Evolutionary conservation across 2,329 filamentous ascomycete species (phyloP).

Genomic region (Penicillium decumbens): DNA sequence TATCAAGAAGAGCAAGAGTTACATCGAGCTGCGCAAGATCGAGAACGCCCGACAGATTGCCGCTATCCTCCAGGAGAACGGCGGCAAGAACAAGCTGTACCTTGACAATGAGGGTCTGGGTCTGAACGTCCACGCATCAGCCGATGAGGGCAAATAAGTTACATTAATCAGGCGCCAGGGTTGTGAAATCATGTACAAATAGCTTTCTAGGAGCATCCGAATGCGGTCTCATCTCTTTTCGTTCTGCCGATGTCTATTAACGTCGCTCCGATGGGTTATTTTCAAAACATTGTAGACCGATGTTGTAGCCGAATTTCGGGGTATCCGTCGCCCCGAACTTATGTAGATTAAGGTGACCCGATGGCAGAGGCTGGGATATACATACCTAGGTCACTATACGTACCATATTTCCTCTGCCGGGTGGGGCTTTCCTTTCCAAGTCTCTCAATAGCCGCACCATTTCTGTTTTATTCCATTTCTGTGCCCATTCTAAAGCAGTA

Average conservation of each 20-base stretch:
- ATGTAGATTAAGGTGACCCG: no score
- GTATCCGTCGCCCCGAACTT: neutral
- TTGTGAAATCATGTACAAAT: slow-evolving; percentile 36
- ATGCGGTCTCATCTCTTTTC: slow-evolving; percentile 34
- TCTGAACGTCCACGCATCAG: slow-evolving; percentile 64
- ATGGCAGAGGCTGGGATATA: no score
- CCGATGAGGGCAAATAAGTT: slow-evolving; percentile 32
- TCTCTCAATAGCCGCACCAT: neutral
- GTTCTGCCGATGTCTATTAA: neutral
- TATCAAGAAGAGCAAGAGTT: slow-evolving; percentile 98
- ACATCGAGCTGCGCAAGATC: slow-evolving; percentile 95
- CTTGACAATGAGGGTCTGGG: slow-evolving; percentile 87
- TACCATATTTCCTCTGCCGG: no score
- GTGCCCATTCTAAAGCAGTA: slow-evolving; percentile 3
- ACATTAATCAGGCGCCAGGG: slow-evolving; percentile 22
- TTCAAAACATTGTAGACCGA: neutral
- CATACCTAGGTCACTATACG: neutral
- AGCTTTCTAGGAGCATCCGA: slow-evolving; percentile 32
- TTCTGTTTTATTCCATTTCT: neutral
- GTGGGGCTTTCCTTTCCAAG: no score
- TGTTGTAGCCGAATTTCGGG: neutral
- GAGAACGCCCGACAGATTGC: slow-evolving; percentile 92
- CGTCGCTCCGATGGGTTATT: neutral
- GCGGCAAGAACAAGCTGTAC: slow-evolving; percentile 88
- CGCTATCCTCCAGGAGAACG: slow-evolving; percentile 75